A percentile compares a stretch with the other conserved stretches of the same genome.
Evolutionary conservation across 345 rosid genomes (phyloP).

Genomic region (Geranium brycei): DNA sequence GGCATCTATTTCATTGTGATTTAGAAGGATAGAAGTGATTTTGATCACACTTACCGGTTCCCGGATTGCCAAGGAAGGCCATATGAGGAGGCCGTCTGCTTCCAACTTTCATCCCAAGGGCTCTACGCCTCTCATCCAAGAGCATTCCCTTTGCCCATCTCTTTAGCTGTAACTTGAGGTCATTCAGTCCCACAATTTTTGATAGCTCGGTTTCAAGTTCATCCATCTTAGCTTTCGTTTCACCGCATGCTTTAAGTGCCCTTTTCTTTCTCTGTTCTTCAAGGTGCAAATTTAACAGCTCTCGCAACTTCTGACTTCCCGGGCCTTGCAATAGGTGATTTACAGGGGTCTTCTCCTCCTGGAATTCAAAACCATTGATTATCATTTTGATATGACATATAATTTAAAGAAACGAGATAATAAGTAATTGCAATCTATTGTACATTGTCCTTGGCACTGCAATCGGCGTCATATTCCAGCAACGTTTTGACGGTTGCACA

Average conservation of each 20-base stretch:
- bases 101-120: constrained; percentile 82
- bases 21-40: background rate
- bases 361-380: constrained; percentile 5
- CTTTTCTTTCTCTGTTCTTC: constrained; percentile 74
- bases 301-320: constrained; percentile 52
- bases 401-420: background rate
- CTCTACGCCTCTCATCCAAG: constrained; percentile 89
- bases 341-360: constrained; percentile 93
- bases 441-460: constrained; percentile 85
- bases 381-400: background rate
- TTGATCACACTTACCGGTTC: constrained; percentile 48
- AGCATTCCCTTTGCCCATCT: constrained; percentile 99
- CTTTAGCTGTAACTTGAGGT: constrained; percentile 72
- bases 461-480: constrained; percentile 78
- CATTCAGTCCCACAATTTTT: constrained; percentile 63
- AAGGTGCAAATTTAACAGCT: constrained; percentile 40
- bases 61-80: constrained; percentile 98
- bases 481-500: constrained; percentile 67
- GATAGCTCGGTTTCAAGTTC: constrained; percentile 69
- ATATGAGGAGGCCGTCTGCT: constrained; percentile 86
- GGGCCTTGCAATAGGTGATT: constrained; percentile 78
- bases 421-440: constrained; percentile 3
- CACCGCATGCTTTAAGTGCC: constrained; percentile 67
- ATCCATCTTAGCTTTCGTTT: constrained; percentile 82
- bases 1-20: too few relatives aligned